Conservation (phyloP, 2,329 filamentous ascomycete genomes). For the Cladosporium oxysporum region DNA sequence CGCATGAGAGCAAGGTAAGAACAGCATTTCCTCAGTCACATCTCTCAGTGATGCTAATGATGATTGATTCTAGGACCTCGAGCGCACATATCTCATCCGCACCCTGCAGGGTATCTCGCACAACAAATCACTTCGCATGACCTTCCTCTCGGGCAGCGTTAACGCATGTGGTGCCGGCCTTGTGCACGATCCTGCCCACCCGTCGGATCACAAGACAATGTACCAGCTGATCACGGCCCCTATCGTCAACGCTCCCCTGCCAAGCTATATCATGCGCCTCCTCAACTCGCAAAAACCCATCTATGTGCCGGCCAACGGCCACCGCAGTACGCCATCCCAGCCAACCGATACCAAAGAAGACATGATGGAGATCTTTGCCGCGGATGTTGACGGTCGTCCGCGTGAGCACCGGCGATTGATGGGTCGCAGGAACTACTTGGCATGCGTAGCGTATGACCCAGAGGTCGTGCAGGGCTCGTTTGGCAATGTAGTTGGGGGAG, state of each 20-base stretch:
- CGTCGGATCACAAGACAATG: constrained; percentile 97
- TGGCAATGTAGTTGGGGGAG: constrained; percentile 29
- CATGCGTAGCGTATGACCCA: constrained; percentile 91
- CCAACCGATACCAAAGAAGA: constrained; percentile 95
- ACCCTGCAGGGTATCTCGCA: constrained; percentile 94
- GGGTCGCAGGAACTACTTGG: constrained; percentile 88
- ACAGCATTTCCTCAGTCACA: constrained; percentile 12
- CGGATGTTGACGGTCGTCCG: constrained; percentile 79
- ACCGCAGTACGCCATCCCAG: constrained; percentile 51
- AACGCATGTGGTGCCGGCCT: constrained; percentile 90
- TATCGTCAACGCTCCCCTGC: constrained; percentile 85
- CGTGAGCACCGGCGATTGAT: constrained; percentile 90
- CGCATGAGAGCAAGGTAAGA: constrained; percentile 83
- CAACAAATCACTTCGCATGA: constrained; percentile 95
- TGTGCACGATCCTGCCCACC: constrained; percentile 89
- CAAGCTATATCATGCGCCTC: constrained; percentile 84
- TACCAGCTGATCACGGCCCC: constrained; percentile 95
- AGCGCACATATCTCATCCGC: constrained; percentile 92
- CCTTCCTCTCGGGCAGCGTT: constrained; percentile 90
- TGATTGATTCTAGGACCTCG: constrained; percentile 65
- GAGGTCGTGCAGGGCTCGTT: constrained; percentile 61
- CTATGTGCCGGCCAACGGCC: constrained; percentile 89
- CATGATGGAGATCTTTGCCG: constrained; percentile 99
- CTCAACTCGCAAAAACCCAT: constrained; percentile 93
- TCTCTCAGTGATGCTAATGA: neutral